Evolutionary conservation across 2,329 filamentous ascomycete genomes (phyloP).

Genomic region (Nectriaceae sp.): DNA sequence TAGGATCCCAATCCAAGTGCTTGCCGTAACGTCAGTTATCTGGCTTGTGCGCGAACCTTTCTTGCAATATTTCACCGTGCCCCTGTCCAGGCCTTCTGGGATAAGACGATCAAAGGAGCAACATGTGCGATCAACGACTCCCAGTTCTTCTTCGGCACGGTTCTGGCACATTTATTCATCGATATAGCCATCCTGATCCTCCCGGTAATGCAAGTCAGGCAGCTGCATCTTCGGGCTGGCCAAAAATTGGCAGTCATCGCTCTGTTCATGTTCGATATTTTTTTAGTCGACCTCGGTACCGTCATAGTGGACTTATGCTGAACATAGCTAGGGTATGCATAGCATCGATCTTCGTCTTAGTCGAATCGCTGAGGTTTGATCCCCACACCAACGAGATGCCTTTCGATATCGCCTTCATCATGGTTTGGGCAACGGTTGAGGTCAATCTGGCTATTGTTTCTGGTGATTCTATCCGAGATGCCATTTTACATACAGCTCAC

Average conservation of each 20-base stretch:
- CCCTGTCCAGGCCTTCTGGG: constrained; percentile 36
- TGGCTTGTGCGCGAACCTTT: constrained; percentile 34
- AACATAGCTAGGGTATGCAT: constrained; percentile 21
- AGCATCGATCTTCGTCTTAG: constrained; percentile 29
- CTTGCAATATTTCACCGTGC: constrained; percentile 35
- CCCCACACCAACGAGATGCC: constrained; percentile 25
- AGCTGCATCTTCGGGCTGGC: constrained; percentile 27
- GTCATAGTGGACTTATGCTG: not conserved
- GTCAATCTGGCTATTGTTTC: constrained; percentile 32
- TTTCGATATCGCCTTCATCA: constrained; percentile 25
- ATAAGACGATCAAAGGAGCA: constrained; percentile 23
- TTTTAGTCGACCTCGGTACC: constrained; percentile 20
- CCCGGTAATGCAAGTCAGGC: constrained; percentile 32
- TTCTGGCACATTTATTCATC: constrained; percentile 32
- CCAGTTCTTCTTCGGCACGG: constrained; percentile 35
- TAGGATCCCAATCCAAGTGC: constrained; percentile 28
- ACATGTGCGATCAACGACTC: constrained; percentile 33
- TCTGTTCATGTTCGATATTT: constrained; percentile 31
- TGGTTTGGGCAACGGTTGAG: constrained; percentile 32
- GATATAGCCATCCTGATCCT: constrained; percentile 35
- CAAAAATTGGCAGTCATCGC: constrained; percentile 32
- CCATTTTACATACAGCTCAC: not conserved
- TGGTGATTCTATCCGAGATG: constrained; percentile 11
- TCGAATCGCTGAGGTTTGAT: constrained; percentile 23
- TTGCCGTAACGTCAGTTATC: constrained; percentile 21